Percentiles rank a stretch among this genome's conserved stretches.
Conservation (phyloP, 139 green algal species). For the Coccomyxa sp. region DNA sequence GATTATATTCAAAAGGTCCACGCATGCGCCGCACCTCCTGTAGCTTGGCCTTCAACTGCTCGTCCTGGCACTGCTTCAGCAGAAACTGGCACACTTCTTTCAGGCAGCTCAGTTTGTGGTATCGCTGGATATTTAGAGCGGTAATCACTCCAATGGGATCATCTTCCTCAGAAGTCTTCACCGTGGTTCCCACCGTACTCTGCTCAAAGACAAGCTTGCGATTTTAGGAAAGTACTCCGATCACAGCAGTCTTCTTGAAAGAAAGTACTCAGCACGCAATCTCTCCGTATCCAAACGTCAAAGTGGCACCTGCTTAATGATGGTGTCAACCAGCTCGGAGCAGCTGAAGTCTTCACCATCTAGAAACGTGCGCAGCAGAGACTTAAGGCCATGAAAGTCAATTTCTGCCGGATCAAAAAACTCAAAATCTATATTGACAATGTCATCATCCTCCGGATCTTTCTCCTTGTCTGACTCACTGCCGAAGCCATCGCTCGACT, state of each 20-base stretch:
- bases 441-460: constrained; percentile 6
- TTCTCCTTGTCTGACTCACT: neutral
- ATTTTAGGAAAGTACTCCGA: neutral
- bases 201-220: constrained; percentile 6
- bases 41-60: constrained; percentile 24
- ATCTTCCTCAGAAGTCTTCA: constrained; percentile 78
- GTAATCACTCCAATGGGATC: constrained; percentile 78
- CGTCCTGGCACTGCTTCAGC: constrained; percentile 22
- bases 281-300: neutral
- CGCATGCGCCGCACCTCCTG: neutral
- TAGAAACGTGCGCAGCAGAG: constrained; percentile 72
- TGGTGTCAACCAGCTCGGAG: constrained; percentile 64
- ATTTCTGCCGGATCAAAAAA: constrained; percentile 82
- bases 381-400: constrained; percentile 84
- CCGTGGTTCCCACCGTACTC: constrained; percentile 71
- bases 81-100: constrained; percentile 60
- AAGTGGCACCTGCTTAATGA: constrained; percentile 59
- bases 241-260: no score
- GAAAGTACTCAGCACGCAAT: no score
- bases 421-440: constrained; percentile 77
- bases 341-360: constrained; percentile 65
- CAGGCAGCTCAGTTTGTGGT: constrained; percentile 41
- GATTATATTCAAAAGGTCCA: neutral
- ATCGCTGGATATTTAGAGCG: constrained; percentile 49
- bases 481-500: neutral